Evolutionary conservation across 2,329 filamentous ascomycete species (phyloP).

Genomic region (Diaporthe humulicola): DNA sequence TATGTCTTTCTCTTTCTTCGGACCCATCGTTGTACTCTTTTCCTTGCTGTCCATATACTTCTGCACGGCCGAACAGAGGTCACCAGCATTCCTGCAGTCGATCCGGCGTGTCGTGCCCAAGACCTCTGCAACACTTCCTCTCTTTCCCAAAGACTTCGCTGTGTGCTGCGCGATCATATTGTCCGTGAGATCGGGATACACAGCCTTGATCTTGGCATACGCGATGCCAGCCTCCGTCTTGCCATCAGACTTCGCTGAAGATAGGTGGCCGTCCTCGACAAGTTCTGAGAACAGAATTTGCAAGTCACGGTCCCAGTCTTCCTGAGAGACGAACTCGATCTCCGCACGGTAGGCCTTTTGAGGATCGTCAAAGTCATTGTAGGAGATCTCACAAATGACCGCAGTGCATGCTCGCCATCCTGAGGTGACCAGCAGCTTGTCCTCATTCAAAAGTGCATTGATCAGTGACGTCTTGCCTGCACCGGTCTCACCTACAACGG

Average conservation of each 20-base stretch:
- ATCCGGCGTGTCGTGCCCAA: constrained; percentile 16
- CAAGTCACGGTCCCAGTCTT: constrained; percentile 68
- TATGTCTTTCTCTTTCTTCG: constrained; percentile 44
- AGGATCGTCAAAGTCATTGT: constrained; percentile 59
- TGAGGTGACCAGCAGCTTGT: constrained; percentile 58
- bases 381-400: constrained; percentile 71
- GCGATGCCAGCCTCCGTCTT: constrained; percentile 56
- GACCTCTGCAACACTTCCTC: neutral
- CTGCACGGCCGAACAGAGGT: constrained; percentile 52
- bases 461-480: constrained; percentile 74
- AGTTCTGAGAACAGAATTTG: constrained; percentile 62
- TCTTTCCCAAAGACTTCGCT: constrained; percentile 31
- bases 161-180: constrained; percentile 51
- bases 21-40: constrained; percentile 42
- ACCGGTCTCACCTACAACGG: constrained; percentile 73
- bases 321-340: constrained; percentile 67
- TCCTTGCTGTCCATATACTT: constrained; percentile 69
- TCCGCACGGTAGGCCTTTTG: constrained; percentile 61
- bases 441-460: constrained; percentile 73
- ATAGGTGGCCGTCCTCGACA: constrained; percentile 43
- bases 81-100: neutral
- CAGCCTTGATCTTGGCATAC: constrained; percentile 63
- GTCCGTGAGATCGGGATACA: constrained; percentile 56
- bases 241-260: constrained; percentile 31
- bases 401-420: constrained; percentile 74